phyloP scores from a whole-genome alignment of 768 basidiomycete species.

The Boletus coccyginus region DNA sequence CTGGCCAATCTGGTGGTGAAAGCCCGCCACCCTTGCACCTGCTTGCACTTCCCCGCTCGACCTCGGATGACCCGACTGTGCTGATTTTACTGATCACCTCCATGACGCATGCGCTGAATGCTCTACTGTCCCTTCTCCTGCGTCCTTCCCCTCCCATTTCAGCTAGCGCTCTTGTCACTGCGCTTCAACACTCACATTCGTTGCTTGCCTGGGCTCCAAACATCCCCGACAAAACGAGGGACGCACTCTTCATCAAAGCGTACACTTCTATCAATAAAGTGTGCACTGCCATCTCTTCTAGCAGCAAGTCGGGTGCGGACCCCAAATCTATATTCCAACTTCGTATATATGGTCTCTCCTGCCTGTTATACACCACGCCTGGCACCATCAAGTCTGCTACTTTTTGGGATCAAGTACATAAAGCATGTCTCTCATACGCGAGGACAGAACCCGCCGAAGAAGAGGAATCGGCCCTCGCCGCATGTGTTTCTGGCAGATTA shows the following conservation, averaged over 20 bases:
- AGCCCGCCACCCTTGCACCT: constrained; percentile 18
- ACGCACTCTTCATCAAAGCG: constrained; percentile 55
- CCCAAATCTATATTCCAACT: constrained; percentile 34
- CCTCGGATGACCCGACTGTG: constrained; percentile 31
- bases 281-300: constrained; percentile 32
- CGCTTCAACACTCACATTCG: constrained; percentile 32
- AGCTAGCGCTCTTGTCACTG: constrained; percentile 24
- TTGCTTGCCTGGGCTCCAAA: constrained; percentile 54
- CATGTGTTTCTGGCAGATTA: constrained; percentile 43
- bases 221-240: constrained; percentile 52
- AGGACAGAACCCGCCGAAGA: constrained; percentile 13
- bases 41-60: constrained; percentile 45
- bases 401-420: constrained; percentile 69
- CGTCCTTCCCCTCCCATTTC: constrained; percentile 19
- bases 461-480: constrained; percentile 27
- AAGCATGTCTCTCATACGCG: constrained; percentile 42
- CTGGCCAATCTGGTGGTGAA: background rate
- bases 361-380: constrained; percentile 47
- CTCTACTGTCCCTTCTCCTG: constrained; percentile 32
- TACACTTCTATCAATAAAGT: constrained; percentile 51
- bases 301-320: constrained; percentile 10
- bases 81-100: constrained; percentile 60
- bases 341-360: constrained; percentile 44
- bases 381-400: constrained; percentile 46
- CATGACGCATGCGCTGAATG: constrained; percentile 51